Evolutionary conservation across 495 filamentous ascomycete species (phyloP), one percentile per base, ranked within the genome.

Genomic region (Parathielavia hyrcaniae): DNA sequence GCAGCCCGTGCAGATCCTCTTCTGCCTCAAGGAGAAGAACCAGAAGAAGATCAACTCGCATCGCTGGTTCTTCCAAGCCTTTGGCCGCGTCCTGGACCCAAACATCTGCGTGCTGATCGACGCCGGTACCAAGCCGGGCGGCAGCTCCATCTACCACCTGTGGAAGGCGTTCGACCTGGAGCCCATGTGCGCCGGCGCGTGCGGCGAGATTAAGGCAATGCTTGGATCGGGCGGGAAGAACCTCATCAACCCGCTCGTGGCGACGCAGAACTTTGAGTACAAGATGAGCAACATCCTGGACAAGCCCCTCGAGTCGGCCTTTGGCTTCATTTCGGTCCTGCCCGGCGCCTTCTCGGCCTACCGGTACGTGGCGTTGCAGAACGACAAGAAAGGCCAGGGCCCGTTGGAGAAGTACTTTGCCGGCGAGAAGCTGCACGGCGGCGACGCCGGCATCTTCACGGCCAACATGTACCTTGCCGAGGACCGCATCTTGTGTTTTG

Each of bases 11-110:
- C 95, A 99, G 73, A 87, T 99, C 81, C 83, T 99, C 0, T 99
- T 99, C 79, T 99, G 95, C 68, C 71, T 99, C 61, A 99, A 99
- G 79, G 95, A 99, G 71, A 95, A 97, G 79, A 99, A 99, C 68
- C 91, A 96, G 78, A 99, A 99, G 79, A 99, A 99, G 77, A 97
- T 99, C 80, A 99, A 99, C 69, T 97, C 92, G 2, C 95, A 99
- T 69, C 78, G 95, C 64, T 99, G 95, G 95, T 97, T 97, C 76
- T 97, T 99, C 82, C 87, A 96, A 67, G 95, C 92, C 0, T 99
- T 99, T 71, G 95, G 95, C 50, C 81, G 82, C 41, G 88, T 97
- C 11, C 74, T 99, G 19, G 85, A 99, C 46, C 95, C 95, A 12
- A 97, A 97, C 63, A 92, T 97, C 56, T 97, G 95, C 67, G 90